Evolutionary conservation across 179 eudicot genomes (phyloP), one percentile per base, ranked within the genome.

Genomic region (Spinacia oleracea): DNA sequence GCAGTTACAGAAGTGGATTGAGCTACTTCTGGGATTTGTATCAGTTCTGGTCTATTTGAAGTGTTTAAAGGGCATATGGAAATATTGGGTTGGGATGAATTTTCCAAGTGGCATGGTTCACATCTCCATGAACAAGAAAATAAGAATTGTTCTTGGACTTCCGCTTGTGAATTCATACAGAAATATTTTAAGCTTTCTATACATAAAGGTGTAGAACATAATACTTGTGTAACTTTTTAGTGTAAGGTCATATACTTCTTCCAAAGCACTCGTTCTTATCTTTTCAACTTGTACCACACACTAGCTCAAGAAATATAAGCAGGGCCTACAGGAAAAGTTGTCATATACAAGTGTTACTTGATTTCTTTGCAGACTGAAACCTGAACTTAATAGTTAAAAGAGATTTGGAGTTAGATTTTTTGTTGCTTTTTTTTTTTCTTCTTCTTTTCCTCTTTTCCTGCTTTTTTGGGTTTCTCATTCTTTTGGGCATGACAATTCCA

Each of bases 321-420:
- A 21, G 56, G 68, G 55, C 42, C 69, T 59, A 35, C 38, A 4
- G 78, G 23, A 43, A 60, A 25, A 75, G 70, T 45, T 42, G 23
- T 42, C 50, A 4, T 62, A 31, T 40, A 62, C 67, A 23, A 74
- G 15, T 9, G 43, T 29, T 72, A 71, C 62, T 32, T 72, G 29
- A 70, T 72, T 72, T 31, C 32, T 35, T 70, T 56, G 74, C 29
- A 68, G 35, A 70, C 45, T 40, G 12, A 70, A 78, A 23, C 45
- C 60, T 23, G 45, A 70, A 38, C 9, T 42, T 40, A 5, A 34
- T 53, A 32, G 42, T 31, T 12, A 63, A 29, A 29, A 69, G 34
- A 55, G 56, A 55, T 70, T 25, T 58, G 18, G n/a, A 42, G 67
- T 35, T 10, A 53, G 8, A 70, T 27, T 25, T 51, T 50, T 12